These are phyloP conservation scores for Capsicum rhomboideum DNA, from an alignment of 257 asterid species.

Conservation along the genomic window DNA sequence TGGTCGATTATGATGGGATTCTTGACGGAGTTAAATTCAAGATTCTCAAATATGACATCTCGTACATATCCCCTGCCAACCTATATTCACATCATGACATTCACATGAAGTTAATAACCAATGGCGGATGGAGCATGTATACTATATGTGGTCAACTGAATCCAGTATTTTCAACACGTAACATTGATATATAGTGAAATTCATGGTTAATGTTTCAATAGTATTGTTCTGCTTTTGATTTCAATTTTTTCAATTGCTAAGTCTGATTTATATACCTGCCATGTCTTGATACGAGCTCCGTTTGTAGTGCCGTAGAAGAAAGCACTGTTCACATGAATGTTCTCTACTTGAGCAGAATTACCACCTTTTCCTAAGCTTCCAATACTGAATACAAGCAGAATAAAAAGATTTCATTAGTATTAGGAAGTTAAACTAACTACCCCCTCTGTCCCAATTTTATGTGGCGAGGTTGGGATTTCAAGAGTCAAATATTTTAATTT, in stretches of 20 bases:
- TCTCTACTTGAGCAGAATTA: slow-evolving; percentile 45
- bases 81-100: slow-evolving; percentile 20
- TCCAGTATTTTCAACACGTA: neutral
- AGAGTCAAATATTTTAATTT: neutral
- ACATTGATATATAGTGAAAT: neutral
- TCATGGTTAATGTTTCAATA: neutral
- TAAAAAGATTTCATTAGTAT: neutral
- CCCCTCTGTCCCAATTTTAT: neutral
- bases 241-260: no score
- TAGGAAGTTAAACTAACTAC: neutral
- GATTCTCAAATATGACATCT: slow-evolving; percentile 34
- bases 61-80: slow-evolving; percentile 51
- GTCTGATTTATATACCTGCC: slow-evolving; percentile 92
- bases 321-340: slow-evolving; percentile 31
- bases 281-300: slow-evolving; percentile 89
- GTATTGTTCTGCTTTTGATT: neutral
- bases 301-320: slow-evolving; percentile 56
- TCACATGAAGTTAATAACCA: neutral
- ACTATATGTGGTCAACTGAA: neutral
- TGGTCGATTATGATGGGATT: slow-evolving; percentile 70
- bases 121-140: neutral
- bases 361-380: slow-evolving; percentile 72
- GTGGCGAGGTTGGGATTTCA: neutral
- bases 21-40: slow-evolving; percentile 27
- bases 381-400: slow-evolving; percentile 26